These are phyloP conservation scores for Diaporthe caulivora DNA, from an alignment of 2,329 filamentous ascomycete species.

Conservation along the genomic window DNA sequence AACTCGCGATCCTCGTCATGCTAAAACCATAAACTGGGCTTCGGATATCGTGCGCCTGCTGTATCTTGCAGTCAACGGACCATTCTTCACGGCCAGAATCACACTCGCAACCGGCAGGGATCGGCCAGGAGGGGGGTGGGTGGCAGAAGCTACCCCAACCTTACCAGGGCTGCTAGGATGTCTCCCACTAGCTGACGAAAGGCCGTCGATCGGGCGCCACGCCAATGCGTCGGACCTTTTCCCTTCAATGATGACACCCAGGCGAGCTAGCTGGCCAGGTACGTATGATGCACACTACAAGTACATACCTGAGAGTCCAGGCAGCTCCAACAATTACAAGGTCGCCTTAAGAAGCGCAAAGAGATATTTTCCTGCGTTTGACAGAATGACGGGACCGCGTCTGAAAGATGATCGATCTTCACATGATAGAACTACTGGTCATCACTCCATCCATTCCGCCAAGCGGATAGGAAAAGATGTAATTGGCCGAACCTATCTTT, in stretches of 20 bases:
- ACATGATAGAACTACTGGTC: constrained; percentile 21
- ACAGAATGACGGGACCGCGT: no score
- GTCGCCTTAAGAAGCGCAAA: background rate
- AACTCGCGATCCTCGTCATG: constrained; percentile 9
- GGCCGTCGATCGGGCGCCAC: constrained; percentile 19
- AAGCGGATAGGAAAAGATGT: background rate
- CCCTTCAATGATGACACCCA: background rate
- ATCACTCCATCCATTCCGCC: constrained; percentile 4
- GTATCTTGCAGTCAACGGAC: background rate
- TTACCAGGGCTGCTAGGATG: constrained; percentile 16
- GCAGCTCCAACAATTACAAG: background rate
- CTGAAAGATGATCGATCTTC: constrained; percentile 17
- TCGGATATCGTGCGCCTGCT: constrained; percentile 18
- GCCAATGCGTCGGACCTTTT: constrained; percentile 26
- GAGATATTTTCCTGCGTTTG: no score
- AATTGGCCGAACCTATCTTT: constrained; percentile 8
- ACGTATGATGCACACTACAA: background rate
- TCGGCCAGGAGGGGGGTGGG: constrained; percentile 12
- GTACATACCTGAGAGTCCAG: background rate
- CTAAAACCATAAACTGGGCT: constrained; percentile 8
- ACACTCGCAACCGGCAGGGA: constrained; percentile 21
- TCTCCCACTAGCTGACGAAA: constrained; percentile 10
- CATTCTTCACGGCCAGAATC: constrained; percentile 1
- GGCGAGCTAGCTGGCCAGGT: no score
- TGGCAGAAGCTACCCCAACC: constrained; percentile 22